phyloP scores from a whole-genome alignment of 2,329 filamentous ascomycete genomes.

The Paracoccidioides lutzii region DNA sequence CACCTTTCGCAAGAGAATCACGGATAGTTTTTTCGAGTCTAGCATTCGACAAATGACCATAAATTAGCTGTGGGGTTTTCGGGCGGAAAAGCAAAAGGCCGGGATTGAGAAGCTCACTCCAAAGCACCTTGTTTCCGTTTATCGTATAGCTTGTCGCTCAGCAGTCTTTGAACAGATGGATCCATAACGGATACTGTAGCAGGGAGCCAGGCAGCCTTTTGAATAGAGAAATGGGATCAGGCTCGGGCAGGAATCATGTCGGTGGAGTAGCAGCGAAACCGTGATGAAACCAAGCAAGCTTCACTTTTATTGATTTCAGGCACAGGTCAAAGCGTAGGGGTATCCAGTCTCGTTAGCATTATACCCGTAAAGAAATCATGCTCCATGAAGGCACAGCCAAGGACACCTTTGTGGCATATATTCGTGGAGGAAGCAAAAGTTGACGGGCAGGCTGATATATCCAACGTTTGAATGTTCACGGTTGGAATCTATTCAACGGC shows the following conservation, averaged over 20 bases:
- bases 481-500: not conserved
- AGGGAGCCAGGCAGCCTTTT: not conserved
- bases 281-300: not conserved
- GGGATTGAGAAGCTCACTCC: conserved; percentile 50
- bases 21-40: conserved; percentile 86
- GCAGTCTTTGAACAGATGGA: conserved; percentile 69
- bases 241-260: not conserved
- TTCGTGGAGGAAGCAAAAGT: not conserved
- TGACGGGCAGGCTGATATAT: not conserved
- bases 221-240: not conserved
- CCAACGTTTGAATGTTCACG: not conserved
- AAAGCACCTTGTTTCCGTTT: conserved; percentile 93
- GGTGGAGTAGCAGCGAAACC: not conserved
- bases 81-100: too few species aligned
- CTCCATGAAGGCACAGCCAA: not conserved
- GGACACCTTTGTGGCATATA: not conserved
- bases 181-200: conserved; percentile 50
- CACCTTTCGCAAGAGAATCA: conserved; percentile 61
- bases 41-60: not conserved
- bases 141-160: conserved; percentile 98
- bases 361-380: not conserved
- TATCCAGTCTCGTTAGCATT: not conserved
- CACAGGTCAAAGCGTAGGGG: not conserved
- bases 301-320: not conserved
- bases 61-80: not conserved